phyloP scores from a whole-genome alignment of 768 basidiomycete genomes.

The Hemileccinum impolitum region DNA sequence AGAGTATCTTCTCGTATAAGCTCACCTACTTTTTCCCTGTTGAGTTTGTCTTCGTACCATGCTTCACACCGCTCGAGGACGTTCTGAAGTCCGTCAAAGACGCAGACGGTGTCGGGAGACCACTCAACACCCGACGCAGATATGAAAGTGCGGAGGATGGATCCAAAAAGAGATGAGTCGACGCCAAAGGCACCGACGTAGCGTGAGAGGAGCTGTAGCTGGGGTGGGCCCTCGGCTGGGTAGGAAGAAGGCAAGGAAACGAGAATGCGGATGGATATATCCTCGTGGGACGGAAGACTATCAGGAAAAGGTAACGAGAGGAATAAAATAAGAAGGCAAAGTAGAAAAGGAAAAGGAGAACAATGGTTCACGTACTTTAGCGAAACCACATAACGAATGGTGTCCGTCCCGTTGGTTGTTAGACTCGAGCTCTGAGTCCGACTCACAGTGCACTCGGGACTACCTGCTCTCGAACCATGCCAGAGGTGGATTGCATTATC shows the following conservation, averaged over 20 bases:
- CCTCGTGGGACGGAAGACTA: conserved; percentile 54
- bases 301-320: background rate
- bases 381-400: conserved; percentile 62
- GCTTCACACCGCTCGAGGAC: conserved; percentile 59
- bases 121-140: conserved; percentile 77
- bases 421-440: conserved; percentile 1
- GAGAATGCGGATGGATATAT: conserved; percentile 49
- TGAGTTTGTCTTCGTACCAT: conserved; percentile 74
- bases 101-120: conserved; percentile 67
- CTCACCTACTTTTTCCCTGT: conserved; percentile 51
- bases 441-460: conserved; percentile 4
- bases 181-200: conserved; percentile 81
- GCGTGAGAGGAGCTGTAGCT: conserved; percentile 79
- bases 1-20: conserved; percentile 52
- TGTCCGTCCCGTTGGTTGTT: conserved; percentile 26
- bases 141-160: conserved; percentile 76
- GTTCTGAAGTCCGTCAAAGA: conserved; percentile 84
- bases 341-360: background rate
- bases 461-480: conserved; percentile 34
- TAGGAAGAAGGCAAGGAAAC: conserved; percentile 61
- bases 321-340: background rate
- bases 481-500: conserved; percentile 61
- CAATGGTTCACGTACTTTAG: conserved; percentile 50
- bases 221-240: conserved; percentile 67
- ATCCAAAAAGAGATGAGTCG: conserved; percentile 70